Evolutionary conservation across 2,329 filamentous ascomycete genomes (phyloP).

Genomic region (Penicillium sp.): DNA sequence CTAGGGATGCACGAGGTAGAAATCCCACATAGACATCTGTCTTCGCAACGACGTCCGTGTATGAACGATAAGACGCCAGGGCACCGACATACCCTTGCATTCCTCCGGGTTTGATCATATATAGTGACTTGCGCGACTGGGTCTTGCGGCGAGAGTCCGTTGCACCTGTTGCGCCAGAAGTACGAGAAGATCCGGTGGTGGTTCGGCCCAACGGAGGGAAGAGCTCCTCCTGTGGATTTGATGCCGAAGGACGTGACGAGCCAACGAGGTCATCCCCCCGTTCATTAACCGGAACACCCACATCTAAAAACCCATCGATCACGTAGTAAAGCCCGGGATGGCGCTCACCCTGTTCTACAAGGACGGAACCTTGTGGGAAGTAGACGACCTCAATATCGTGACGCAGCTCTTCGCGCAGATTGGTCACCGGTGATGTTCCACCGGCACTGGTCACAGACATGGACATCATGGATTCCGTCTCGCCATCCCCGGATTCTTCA

Average conservation of each 20-base stretch:
- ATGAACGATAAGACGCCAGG: slow-evolving; percentile 91
- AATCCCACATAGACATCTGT: slow-evolving; percentile 99
- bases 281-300: slow-evolving; percentile 77
- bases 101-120: slow-evolving; percentile 90
- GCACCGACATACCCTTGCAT: slow-evolving; percentile 93
- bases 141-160: slow-evolving; percentile 37
- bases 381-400: slow-evolving; percentile 96
- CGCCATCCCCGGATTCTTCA: slow-evolving; percentile 70
- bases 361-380: slow-evolving; percentile 89
- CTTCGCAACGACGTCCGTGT: slow-evolving; percentile 94
- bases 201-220: slow-evolving; percentile 49
- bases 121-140: slow-evolving; percentile 68
- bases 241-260: slow-evolving; percentile 28
- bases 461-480: slow-evolving; percentile 78
- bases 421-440: slow-evolving; percentile 62
- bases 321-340: slow-evolving; percentile 97
- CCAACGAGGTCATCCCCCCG: slow-evolving; percentile 46
- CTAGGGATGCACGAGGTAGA: slow-evolving; percentile 77
- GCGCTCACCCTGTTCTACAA: slow-evolving; percentile 96
- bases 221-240: slow-evolving; percentile 35
- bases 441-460: slow-evolving; percentile 65
- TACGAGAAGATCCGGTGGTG: slow-evolving; percentile 44
- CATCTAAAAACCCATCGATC: slow-evolving; percentile 93
- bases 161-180: slow-evolving; percentile 24
- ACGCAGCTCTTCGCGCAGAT: slow-evolving; percentile 74